Base-by-base conservation (phyloP, 1,284 basidiomycete genomes). In the Tremellales sp. region DNA sequence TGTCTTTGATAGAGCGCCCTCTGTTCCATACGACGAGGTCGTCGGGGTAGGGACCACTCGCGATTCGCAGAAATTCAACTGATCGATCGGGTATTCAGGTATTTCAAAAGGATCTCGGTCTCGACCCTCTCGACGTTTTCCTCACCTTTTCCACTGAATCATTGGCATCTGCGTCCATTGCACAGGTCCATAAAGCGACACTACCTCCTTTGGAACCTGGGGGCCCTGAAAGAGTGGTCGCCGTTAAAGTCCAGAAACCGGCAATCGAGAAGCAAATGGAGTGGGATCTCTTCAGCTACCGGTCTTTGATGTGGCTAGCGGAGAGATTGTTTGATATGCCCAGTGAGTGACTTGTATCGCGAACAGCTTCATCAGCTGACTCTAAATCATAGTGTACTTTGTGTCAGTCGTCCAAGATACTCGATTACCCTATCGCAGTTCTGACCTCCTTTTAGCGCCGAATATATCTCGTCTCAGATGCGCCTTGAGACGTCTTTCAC, bases 211-310 rank as follows among this genome's bases (percentile, higher is more conserved):
- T 59, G 19, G 48, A 57, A 21, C 50, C 53, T 24, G 57, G 56
- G 0, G 43, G 52, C 21, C 59, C 38, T 45, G 53, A 62, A 18
- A 59, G 51, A 2, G 56, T 68, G 77, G 89, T 93, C 1, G 90
- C 89, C 0, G 89, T 94, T 54, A 93, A 93, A 72, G 76, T 91
- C n/a, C 87, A 93, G 73, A 92, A 91, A 60, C 89, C 87, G 0
- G 85, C 82, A 25, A 87, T 94, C 14, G 78, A 76, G 43, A 86
- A 81, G 59, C 90, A 94, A 73, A 83, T 87, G 71, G 82, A 86
- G 51, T 88, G 83, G 82, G 87, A 91, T 67, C 71, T 91, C 50
- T 71, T 71, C 56, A 63, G 60, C 12, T 73, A 73, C 51, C 40
- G 63, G 64, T 53, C 57, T 1, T 41, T 73, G 9, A 72, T 69